Base-by-base conservation (phyloP, 2,329 filamentous ascomycete genomes). In the Xylariomycetidae sp. region DNA sequence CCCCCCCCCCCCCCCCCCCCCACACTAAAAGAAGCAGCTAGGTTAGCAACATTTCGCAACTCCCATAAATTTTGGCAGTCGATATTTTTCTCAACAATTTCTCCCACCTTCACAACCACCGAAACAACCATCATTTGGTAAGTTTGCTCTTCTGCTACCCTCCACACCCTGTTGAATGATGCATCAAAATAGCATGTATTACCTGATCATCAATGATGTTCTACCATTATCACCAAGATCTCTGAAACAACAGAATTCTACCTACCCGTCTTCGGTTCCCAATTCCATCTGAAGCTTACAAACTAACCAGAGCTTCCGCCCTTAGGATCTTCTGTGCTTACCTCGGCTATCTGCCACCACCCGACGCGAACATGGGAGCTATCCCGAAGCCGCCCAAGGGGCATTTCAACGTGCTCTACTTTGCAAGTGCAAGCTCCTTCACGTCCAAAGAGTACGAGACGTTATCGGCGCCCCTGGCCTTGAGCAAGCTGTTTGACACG, bases 391-490 rank as follows among this genome's bases (percentile, higher is more conserved):
- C 74, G 9, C 75, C 77, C 1, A 44, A 64, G 27, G 80, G 74
- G n/a, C 74, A 85, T 45, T 94, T 92, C 64, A 84, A 74, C 37
- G 66, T 94, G 28, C 75, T 92, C 35, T 94, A 90, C 63, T 94
- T 94, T 62, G 87, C 86, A 37, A 74, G 77, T 41, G 85, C 85
- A 11, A 72, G 74, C 37, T 81, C 81, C 19, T 85, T 74, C 57
- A 88, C 86, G 1, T 66, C 68, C n/a, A 84, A 77, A 52, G 70
- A 80, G 39, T 66, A 67, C 41, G 86, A 92, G 52, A 51, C 63
- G 12, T 56, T 92, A 9, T 66, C 74, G 3, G 85, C 85, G 10
- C 84, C 85, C 22, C 57, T 89, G 22, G 63, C 72, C 2, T 57
- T 87, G 17, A 57, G 63, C 25, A 64, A 75, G 45, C 70, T 94